Conservation (phyloP, 495 filamentous ascomycete species). For the Jackrogersella multiformis region DNA sequence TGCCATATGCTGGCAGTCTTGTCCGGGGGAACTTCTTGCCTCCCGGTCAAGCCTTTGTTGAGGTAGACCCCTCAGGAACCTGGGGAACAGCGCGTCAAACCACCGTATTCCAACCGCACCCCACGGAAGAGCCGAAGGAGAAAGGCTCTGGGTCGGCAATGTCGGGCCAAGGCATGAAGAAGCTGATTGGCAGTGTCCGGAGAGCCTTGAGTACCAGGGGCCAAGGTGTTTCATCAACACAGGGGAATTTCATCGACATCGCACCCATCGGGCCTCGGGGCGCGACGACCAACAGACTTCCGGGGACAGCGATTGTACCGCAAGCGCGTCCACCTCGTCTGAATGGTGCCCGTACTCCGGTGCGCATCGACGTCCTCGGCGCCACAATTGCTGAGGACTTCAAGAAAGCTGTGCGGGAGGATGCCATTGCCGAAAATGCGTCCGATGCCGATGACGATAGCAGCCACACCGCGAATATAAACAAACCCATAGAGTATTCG, state of each 20-base stretch:
- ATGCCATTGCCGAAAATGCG: slow-evolving; percentile 55
- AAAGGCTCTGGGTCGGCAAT: slow-evolving; percentile 58
- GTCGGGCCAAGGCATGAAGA: slow-evolving; percentile 77
- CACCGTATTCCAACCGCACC: slow-evolving; percentile 58
- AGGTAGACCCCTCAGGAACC: slow-evolving; percentile 72
- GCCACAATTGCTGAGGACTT: slow-evolving; percentile 80
- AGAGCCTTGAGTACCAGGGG: slow-evolving; percentile 81
- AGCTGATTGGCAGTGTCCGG: slow-evolving; percentile 84
- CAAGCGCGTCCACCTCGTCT: slow-evolving; percentile 58
- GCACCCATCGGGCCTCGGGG: slow-evolving; percentile 61
- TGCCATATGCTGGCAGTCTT: slow-evolving; percentile 80
- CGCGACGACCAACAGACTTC: slow-evolving; percentile 60
- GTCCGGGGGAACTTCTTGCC: slow-evolving; percentile 84
- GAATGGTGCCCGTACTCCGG: slow-evolving; percentile 54
- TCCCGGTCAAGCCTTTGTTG: slow-evolving; percentile 78
- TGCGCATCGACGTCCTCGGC: slow-evolving; percentile 79
- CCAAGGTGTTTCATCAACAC: slow-evolving; percentile 56
- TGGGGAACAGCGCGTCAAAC: slow-evolving; percentile 51
- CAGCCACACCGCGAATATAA: slow-evolving; percentile 2
- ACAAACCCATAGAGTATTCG: slow-evolving; percentile 50
- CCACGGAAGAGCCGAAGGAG: slow-evolving; percentile 49
- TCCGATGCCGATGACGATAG: slow-evolving; percentile 6
- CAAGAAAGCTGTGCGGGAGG: slow-evolving; percentile 69
- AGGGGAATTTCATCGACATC: slow-evolving; percentile 59
- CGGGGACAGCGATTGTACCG: slow-evolving; percentile 63